Base-by-base conservation (phyloP, 2,329 filamentous ascomycete genomes). In the Fusarium agapanthi region DNA sequence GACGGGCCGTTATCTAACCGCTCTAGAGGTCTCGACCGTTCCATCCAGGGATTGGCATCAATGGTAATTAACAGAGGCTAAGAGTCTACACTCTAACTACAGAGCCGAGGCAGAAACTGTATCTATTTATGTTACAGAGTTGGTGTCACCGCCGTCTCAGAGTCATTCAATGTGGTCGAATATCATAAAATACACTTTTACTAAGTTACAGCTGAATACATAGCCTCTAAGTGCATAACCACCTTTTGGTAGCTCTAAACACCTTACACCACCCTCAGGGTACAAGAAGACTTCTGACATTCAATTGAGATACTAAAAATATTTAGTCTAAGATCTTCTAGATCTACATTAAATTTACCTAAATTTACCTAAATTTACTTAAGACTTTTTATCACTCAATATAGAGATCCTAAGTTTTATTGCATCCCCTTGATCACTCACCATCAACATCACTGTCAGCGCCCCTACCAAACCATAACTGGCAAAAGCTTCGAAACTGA, bases 11-110 rank as follows among this genome's bases (percentile, higher is more conserved):
- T 75, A 74, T 74, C 72, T 65, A 61, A 60, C 67, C 56, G 43
- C 18, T 65, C 48, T 57, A 37, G 60, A 48, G 67, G 71, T 72
- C 71, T 74, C 67, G 71, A 65, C 71, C 63, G 60, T 72, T 74
- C 71, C 64, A 71, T 59, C 16, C 26, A 18, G 26, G 55, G 34
- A n/a, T 45, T 34, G 30, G 34, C 24, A 54, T 54, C 8, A 38
- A 54, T 24, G n/a, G 28, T 20, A 2, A 41, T 54, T 30, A 40
- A 54, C 32, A 26, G 22, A 40, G n/a, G 5, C 15, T 28, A 22
- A 24, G n/a, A 26, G 18, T 22, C 43, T 45, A 44, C 24, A 28
- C 26, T 45, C 28, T 28, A 18, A 22, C 6, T 22, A 22, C 16
- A 18, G n/a, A 58, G 34, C 41, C n/a, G n/a, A 47, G 51, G 41